A percentile compares a stretch with the other conserved stretches of the same genome.
These are phyloP conservation scores for Carex myosuroides DNA, from an alignment of 176 grass and related monocot genomes.

Conservation along the genomic window DNA sequence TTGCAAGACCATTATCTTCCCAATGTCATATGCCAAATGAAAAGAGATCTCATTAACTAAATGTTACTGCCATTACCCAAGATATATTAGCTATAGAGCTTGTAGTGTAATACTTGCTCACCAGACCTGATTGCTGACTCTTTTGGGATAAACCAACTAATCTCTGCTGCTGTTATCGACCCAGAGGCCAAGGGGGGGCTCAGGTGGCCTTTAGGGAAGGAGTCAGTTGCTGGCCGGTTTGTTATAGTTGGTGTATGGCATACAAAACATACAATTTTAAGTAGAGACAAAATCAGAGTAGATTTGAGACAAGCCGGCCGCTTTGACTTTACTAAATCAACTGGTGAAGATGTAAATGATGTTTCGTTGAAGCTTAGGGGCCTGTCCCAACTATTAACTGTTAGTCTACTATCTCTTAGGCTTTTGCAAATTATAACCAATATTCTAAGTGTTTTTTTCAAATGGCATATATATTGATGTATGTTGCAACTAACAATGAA, in stretches of 20 bases:
- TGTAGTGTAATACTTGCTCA: background rate
- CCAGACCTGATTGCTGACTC: background rate
- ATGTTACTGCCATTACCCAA: background rate
- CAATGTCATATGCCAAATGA: background rate
- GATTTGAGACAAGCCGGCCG: conserved; percentile 45
- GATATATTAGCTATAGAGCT: background rate
- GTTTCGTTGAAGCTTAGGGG: conserved; percentile 40
- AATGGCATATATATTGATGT: background rate
- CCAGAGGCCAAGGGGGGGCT: conserved; percentile 59
- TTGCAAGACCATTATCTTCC: background rate
- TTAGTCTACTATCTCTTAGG: conserved; percentile 28
- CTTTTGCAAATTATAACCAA: background rate
- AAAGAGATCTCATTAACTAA: background rate
- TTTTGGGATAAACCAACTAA: conserved; percentile 21
- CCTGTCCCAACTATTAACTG: conserved; percentile 36
- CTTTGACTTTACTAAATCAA: conserved; percentile 35
- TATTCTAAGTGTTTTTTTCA: background rate
- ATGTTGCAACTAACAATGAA: background rate
- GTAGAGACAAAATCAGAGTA: conserved; percentile 36
- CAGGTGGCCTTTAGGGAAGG: conserved; percentile 54
- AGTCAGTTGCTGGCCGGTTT: conserved; percentile 42
- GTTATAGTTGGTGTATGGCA: conserved; percentile 42
- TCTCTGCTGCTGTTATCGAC: conserved; percentile 51
- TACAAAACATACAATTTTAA: conserved; percentile 38
- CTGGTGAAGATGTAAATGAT: conserved; percentile 48